These are phyloP conservation scores for Hyphopichia homilentoma DNA, from an alignment of 805 yeast species.

Conservation along the genomic window DNA sequence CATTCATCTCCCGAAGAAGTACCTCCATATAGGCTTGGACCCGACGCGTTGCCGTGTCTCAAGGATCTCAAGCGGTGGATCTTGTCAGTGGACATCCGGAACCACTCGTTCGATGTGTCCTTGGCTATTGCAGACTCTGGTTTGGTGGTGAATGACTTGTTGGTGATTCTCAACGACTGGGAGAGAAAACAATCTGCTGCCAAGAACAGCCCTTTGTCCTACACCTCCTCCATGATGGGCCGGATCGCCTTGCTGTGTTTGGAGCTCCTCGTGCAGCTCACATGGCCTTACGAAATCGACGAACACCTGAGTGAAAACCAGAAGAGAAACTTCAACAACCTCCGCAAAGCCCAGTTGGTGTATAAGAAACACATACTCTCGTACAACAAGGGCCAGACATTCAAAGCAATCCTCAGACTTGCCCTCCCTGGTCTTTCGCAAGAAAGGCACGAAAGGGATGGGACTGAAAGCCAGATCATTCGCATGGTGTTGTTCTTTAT, in stretches of 20 bases:
- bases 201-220: conserved; percentile 11
- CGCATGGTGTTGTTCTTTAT: conserved; percentile 69
- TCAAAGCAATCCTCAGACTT: conserved; percentile 67
- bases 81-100: conserved; percentile 72
- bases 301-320: conserved; percentile 59
- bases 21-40: conserved; percentile 73
- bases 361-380: conserved; percentile 70
- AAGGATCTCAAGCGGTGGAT: conserved; percentile 90
- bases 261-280: conserved; percentile 76
- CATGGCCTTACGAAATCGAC: conserved; percentile 78
- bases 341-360: conserved; percentile 61
- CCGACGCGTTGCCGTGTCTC: conserved; percentile 81
- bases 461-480: conserved; percentile 69
- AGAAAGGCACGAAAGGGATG: conserved; percentile 52
- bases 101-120: conserved; percentile 74
- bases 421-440: conserved; percentile 58
- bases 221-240: conserved; percentile 35
- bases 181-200: conserved; percentile 40
- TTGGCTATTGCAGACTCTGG: conserved; percentile 81
- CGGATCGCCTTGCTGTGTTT: conserved; percentile 68
- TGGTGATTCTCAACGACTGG: conserved; percentile 74
- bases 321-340: conserved; percentile 50
- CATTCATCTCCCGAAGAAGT: conserved; percentile 44
- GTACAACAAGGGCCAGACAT: conserved; percentile 54
- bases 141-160: conserved; percentile 66